Base-by-base conservation (phyloP, 306 rosid genomes). In the Cyamopsis tetragonoloba region DNA sequence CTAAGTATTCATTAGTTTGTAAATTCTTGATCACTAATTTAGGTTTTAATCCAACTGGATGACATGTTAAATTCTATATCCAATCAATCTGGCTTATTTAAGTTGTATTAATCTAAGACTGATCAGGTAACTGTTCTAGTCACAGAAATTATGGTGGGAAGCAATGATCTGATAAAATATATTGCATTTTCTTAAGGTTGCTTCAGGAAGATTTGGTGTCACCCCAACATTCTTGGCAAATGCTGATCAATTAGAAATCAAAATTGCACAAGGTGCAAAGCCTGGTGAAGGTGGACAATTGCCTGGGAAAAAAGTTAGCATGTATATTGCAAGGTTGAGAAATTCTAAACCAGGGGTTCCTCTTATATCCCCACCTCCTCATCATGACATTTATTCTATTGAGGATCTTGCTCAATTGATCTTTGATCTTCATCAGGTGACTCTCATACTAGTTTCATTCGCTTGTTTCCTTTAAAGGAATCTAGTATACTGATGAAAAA, bases 191-290 rank as follows among this genome's bases (percentile, higher is more conserved):
- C 49, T 82, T 78, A 81, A 93, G 99, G 99, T 93, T 63, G 99
- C 99, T 72, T 93, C 99, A 4, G 99, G 99, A 77, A 92, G 99
- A 78, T 93, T 93, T 88, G 99, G 99, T 68, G 99, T 93, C 84
- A 93, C 99, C 81, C 97, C 99, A 42, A 93, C 96, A 34, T 93
- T 93, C 84, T 85, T 93, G 85, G 99, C 86, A 81, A 93, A 93
- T 80, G 99, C 99, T 31, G 96, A 86, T 83, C 99, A 93, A 70
- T 48, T 93, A 69, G 99, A 93, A 83, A 93, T 93, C 50, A 93
- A 93, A 81, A 93, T 93, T 83, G 99, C 99, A 57, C 99, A 93
- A 88, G 99, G 99, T 50, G 99, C 99, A 28, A 93, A 93, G 81
- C 98, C 98, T 42, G 98, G 98, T 47, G 98, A 92, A 87, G 98